Evolutionary conservation across 257 asterid species (phyloP), one percentile per base, ranked within the genome.

Genomic region (Nicotiana otophora): DNA sequence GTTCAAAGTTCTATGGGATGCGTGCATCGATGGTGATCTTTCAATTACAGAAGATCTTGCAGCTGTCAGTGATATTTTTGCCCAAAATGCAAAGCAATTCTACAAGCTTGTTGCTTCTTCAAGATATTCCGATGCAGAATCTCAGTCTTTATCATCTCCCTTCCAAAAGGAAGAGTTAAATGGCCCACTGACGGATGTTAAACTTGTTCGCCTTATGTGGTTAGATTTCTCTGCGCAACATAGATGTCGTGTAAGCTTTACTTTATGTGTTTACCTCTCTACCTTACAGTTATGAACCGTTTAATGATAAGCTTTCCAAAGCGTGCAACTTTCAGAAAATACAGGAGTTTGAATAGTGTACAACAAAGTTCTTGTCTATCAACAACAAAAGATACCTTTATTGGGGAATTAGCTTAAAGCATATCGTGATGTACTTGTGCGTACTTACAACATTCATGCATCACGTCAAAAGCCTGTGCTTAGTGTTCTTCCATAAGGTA

Each of bases 171-270:
- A 82, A 39, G 83, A 75, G 76, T 65, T 14, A 17, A 81, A 33
- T 80, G 61, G 82, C 51, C 81, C 88, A 62, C 69, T 83, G 81
- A 86, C 87, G 65, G 89, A 81, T 58, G 80, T 86, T 86, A 81
- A 84, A 42, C 88, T 90, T 87, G 97, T 93, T 72, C 98, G 95
- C 82, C 39, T 95, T 76, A 84, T 95, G 68, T 93, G 98, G 99
- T 82, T 91, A 70, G 99, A 95, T 88, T 84, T 91, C 84, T 92
- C 97, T 81, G 99, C 98, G 82, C 99, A 95, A 87, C 96, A 89
- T 36, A 90, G 98, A 83, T 95, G 98, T 33, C 98, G 99, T 60
- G 99, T 93, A 91, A 89, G 97, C 79, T 46, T 28, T 74, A 4
- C 30, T n/a, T 61, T 20, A 10, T 20, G 31, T 61, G 23, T 60